Evolutionary conservation across 2,329 filamentous ascomycete species (phyloP).

Genomic region (Dryadomyces sulphureus): DNA sequence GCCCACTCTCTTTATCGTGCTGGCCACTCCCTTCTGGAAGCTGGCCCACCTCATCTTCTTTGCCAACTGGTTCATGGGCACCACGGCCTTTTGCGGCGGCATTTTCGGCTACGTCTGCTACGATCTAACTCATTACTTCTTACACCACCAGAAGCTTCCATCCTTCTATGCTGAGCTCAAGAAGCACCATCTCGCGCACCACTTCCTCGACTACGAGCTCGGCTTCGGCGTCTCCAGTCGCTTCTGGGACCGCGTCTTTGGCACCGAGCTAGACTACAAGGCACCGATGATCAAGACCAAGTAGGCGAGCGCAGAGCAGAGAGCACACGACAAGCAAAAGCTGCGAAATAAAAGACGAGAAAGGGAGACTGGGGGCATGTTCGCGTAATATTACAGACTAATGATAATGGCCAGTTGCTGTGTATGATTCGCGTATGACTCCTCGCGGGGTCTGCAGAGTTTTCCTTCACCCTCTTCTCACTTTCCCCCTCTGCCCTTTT

Average conservation of each 20-base stretch:
- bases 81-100: constrained; percentile 71
- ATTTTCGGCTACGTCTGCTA: constrained; percentile 95
- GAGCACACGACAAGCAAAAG: neutral
- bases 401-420: neutral
- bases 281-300: constrained; percentile 20
- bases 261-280: constrained; percentile 54
- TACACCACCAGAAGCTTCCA: constrained; percentile 88
- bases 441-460: neutral
- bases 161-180: constrained; percentile 83
- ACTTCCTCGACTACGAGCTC: constrained; percentile 96
- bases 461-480: too few species aligned
- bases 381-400: too few species aligned
- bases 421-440: neutral
- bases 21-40: constrained; percentile 86
- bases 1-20: constrained; percentile 66
- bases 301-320: constrained; percentile 7
- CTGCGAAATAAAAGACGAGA: neutral
- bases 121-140: constrained; percentile 95
- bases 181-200: constrained; percentile 94
- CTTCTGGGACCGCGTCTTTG: constrained; percentile 91
- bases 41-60: constrained; percentile 70
- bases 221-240: constrained; percentile 92
- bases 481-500: too few species aligned
- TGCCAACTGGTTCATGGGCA: constrained; percentile 72
- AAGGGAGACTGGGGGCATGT: neutral